Base-by-base conservation (phyloP, 805 yeast species). In the Pichia cabralensis region DNA sequence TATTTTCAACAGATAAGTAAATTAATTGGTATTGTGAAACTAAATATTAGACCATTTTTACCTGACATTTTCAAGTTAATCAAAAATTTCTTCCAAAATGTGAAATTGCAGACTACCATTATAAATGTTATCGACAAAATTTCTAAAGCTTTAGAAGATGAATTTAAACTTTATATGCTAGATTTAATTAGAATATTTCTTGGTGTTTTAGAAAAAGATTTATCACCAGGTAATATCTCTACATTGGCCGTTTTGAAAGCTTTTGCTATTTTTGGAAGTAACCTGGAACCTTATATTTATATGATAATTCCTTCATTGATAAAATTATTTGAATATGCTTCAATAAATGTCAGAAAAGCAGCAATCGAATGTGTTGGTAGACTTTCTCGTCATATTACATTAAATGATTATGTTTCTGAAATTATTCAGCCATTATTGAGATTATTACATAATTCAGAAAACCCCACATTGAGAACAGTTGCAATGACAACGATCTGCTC, bases 381-480 rank as follows among this genome's bases (percentile, higher is more conserved):
- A 47, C 56, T 92, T 19, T 76, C 95, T 1, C 76, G 74, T 45
- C 70, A 65, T 25, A 78, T 89, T 4, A 70, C 75, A 40, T 60
- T 92, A 36, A 76, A 75, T 37, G 97, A 89, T 45, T 80, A 86
- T 84, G 79, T 95, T 0, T 81, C 96, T 2, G 65, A 96, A 42
- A 81, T 92, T 33, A 73, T 92, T 19, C 96, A 89, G 46, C 89
- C 96, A 1, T 56, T 92, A 10, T 58, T 88, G 7, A 61, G 96
- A 36, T 78, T 85, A 0, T 58, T 92, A 24, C 52, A 51, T 20
- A 47, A 42, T 13, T 35, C 36, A 7, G 43, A 41, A 15, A 36
- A 43, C 24, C 80, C 73, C 8, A 95, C 81, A 19, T 56, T 86
- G 15, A 68, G 71, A 22, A 63, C 61, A 10, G 71, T 80, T 0